Evolutionary conservation across 768 basidiomycete genomes (phyloP).

Genomic region (Mycena belliarum): DNA sequence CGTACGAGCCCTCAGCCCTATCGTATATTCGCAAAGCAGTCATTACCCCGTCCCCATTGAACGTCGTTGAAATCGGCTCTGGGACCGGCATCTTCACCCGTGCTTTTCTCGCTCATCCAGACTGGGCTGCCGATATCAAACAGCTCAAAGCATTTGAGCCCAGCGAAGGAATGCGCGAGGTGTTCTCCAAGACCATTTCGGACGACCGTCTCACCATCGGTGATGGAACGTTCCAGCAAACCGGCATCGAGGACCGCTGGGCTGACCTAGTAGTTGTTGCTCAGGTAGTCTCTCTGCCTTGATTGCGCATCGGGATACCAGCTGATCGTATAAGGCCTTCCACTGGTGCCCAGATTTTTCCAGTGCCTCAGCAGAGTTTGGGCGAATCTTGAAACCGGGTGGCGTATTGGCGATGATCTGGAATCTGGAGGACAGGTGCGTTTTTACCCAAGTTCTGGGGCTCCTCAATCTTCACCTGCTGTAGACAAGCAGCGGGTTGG

Average conservation of each 20-base stretch:
- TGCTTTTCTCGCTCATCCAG: slow-evolving; percentile 66
- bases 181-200: slow-evolving; percentile 57
- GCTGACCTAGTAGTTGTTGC: slow-evolving; percentile 81
- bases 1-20: slow-evolving; percentile 71
- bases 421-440: slow-evolving; percentile 90
- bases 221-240: slow-evolving; percentile 74
- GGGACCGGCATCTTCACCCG: slow-evolving; percentile 92
- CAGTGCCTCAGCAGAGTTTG: slow-evolving; percentile 72
- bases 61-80: slow-evolving; percentile 75
- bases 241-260: slow-evolving; percentile 62
- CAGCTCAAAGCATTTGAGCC: slow-evolving; percentile 78
- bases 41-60: slow-evolving; percentile 41
- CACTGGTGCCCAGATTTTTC: slow-evolving; percentile 91
- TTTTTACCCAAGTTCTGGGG: no score
- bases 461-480: neutral
- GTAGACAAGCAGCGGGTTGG: slow-evolving; percentile 71
- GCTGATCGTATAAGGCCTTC: no score
- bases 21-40: slow-evolving; percentile 57
- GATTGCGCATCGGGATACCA: neutral
- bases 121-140: slow-evolving; percentile 51
- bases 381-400: slow-evolving; percentile 75
- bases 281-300: slow-evolving; percentile 64
- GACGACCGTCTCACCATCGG: slow-evolving; percentile 53
- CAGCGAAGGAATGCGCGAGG: slow-evolving; percentile 79
- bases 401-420: slow-evolving; percentile 78